Evolutionary conservation across 139 green algal genomes (phyloP).

Genomic region (Chlamydomonas applanata): DNA sequence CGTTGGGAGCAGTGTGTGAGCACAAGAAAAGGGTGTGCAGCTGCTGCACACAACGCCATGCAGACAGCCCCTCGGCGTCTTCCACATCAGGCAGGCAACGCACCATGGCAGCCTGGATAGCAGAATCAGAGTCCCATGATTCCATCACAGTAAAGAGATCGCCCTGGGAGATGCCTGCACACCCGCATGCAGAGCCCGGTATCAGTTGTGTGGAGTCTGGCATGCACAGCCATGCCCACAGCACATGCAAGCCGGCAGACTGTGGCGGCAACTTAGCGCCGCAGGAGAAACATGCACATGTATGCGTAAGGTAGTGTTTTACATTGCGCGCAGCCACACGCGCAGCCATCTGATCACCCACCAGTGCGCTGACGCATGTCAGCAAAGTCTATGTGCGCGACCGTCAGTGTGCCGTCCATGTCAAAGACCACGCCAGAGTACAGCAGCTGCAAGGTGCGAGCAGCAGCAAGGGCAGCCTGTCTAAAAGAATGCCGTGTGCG

Average conservation of each 20-base stretch:
- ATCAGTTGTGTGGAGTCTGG: too few relatives aligned
- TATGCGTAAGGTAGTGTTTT: not conserved
- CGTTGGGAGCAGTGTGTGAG: too few relatives aligned
- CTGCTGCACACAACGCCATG: not conserved
- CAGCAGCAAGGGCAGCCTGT: too few relatives aligned
- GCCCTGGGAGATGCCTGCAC: constrained; percentile 56
- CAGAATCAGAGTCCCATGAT: constrained; percentile 44
- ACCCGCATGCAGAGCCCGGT: too few relatives aligned
- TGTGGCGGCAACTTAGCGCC: too few relatives aligned
- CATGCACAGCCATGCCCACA: too few relatives aligned
- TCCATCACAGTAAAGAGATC: constrained; percentile 80
- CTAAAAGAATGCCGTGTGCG: too few relatives aligned
- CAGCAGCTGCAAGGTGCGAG: not conserved
- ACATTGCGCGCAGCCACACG: not conserved
- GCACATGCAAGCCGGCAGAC: too few relatives aligned
- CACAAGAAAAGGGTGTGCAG: too few relatives aligned
- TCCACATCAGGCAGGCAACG: not conserved
- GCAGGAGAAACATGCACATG: not conserved
- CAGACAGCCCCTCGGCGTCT: not conserved
- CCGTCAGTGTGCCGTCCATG: constrained; percentile 61
- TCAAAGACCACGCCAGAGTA: constrained; percentile 7
- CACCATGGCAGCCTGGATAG: not conserved
- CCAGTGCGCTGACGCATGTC: constrained; percentile 58
- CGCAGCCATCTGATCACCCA: constrained; percentile 7
- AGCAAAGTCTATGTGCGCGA: constrained; percentile 66